A percentile compares a stretch with the other conserved stretches of the same genome.
Evolutionary conservation across 805 yeast genomes (phyloP).

Genomic region (Ogataea philodendri): DNA sequence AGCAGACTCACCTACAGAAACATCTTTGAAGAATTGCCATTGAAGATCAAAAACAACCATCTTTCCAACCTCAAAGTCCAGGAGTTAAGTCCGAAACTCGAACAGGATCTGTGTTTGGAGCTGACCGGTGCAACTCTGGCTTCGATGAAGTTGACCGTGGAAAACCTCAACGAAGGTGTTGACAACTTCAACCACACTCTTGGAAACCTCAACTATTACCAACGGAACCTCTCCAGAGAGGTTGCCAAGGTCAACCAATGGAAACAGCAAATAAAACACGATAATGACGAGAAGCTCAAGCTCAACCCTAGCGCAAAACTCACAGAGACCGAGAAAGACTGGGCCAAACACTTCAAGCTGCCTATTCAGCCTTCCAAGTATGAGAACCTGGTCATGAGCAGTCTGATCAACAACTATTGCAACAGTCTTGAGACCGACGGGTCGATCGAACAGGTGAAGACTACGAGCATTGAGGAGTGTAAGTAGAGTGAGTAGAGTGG

Average conservation of each 20-base stretch:
- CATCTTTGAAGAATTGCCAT: constrained; percentile 69
- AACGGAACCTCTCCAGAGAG: constrained; percentile 72
- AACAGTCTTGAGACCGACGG: constrained; percentile 69
- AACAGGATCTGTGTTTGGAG: constrained; percentile 31
- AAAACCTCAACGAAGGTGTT: constrained; percentile 62
- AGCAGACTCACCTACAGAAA: constrained; percentile 61
- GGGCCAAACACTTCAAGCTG: constrained; percentile 63
- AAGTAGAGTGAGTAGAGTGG: too few relatives aligned
- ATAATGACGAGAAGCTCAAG: constrained; percentile 59
- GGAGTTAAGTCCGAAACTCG: constrained; percentile 21
- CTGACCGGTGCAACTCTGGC: constrained; percentile 42
- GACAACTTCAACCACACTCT: constrained; percentile 78
- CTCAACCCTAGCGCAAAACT: constrained; percentile 48
- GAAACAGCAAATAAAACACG: constrained; percentile 67
- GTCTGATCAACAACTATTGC: constrained; percentile 68
- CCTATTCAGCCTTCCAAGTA: constrained; percentile 75
- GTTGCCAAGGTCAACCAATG: constrained; percentile 67
- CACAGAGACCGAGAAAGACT: constrained; percentile 52
- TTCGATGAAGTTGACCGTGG: constrained; percentile 46
- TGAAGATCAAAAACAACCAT: constrained; percentile 64
- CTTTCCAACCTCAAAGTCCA: constrained; percentile 44
- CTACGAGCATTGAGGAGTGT: constrained; percentile 43
- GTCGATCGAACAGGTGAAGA: constrained; percentile 61
- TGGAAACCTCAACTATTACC: constrained; percentile 77
- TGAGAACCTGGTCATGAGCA: constrained; percentile 65